phyloP scores from a whole-genome alignment of 1,139 yeast species.

The Kodamaea sp. region DNA sequence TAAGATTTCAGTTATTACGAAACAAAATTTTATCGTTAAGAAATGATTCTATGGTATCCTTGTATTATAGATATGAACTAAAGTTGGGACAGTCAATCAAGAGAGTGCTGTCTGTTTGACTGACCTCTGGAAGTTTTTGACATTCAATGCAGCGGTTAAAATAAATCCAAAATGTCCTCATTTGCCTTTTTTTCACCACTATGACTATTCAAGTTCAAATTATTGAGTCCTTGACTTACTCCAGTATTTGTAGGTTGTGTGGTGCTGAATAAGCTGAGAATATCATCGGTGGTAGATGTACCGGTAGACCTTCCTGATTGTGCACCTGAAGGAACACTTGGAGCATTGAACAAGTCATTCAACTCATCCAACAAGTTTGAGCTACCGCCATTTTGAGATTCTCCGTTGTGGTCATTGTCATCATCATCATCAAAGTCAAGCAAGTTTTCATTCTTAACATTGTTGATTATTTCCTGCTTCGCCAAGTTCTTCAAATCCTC shows the following conservation, averaged over 20 bases:
- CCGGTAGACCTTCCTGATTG: constrained; percentile 1
- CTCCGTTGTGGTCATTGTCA: constrained; percentile 22
- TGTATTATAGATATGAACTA: no score
- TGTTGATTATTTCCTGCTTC: constrained; percentile 69
- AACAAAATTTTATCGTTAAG: no score
- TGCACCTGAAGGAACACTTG: constrained; percentile 20
- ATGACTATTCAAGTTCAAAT: constrained; percentile 20
- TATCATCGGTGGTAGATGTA: constrained; percentile 37
- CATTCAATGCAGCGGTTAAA: no score
- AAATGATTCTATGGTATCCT: no score
- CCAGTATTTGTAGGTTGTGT: constrained; percentile 12
- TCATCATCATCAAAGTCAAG: constrained; percentile 71
- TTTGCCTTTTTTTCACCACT: constrained; percentile 20
- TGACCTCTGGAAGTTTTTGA: no score
- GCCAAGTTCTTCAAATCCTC: constrained; percentile 82
- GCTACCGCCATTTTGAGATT: constrained; percentile 11
- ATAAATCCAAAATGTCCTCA: constrained; percentile 60
- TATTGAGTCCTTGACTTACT: constrained; percentile 21
- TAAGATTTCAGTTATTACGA: no score
- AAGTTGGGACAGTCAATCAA: no score
- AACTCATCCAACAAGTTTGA: constrained; percentile 59
- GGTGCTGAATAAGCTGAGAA: constrained; percentile 43
- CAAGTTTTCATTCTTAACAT: constrained; percentile 74
- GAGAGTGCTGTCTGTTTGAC: no score
- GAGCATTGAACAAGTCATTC: constrained; percentile 61